Percentiles rank a stretch among this genome's conserved stretches.
phyloP scores from a whole-genome alignment of 352 stramenopile species.

The Globisporangium nunn region DNA sequence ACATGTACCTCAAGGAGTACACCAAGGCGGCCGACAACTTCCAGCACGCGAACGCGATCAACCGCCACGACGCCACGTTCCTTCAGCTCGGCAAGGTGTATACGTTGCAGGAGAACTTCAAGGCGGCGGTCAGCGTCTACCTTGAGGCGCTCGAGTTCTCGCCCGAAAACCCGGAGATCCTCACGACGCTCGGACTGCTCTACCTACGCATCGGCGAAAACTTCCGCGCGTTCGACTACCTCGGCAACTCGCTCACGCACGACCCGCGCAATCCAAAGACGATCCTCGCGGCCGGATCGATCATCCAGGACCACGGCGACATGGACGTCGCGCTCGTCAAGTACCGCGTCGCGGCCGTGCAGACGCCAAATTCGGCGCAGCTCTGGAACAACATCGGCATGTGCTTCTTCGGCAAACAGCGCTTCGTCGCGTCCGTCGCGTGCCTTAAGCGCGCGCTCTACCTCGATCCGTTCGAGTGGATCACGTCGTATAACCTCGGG shows the following conservation, averaged over 20 bases:
- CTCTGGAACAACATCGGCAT: slow-evolving; percentile 96
- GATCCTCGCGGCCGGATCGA: slow-evolving; percentile 88
- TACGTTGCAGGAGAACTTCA: slow-evolving; percentile 77
- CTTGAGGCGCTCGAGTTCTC: slow-evolving; percentile 91
- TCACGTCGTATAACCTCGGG: slow-evolving; percentile 92
- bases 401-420: slow-evolving; percentile 93
- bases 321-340: slow-evolving; percentile 94
- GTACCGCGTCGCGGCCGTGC: slow-evolving; percentile 89
- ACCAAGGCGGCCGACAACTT: slow-evolving; percentile 85
- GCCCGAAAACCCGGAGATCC: slow-evolving; percentile 88
- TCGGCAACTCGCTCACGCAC: slow-evolving; percentile 91
- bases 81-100: slow-evolving; percentile 89
- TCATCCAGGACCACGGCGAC: slow-evolving; percentile 92
- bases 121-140: slow-evolving; percentile 85
- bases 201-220: slow-evolving; percentile 89
- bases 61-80: slow-evolving; percentile 89
- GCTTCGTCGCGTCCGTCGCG: slow-evolving; percentile 77
- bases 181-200: slow-evolving; percentile 88
- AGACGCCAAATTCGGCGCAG: slow-evolving; percentile 89
- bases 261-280: slow-evolving; percentile 88
- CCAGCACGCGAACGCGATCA: slow-evolving; percentile 88
- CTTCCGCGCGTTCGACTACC: slow-evolving; percentile 90
- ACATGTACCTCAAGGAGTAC: slow-evolving; percentile 90
- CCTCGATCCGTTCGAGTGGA: slow-evolving; percentile 93
- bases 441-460: slow-evolving; percentile 91